These are phyloP conservation scores for Geotrichum klebahnii DNA, from an alignment of 1,139 yeast species.

Conservation along the genomic window DNA sequence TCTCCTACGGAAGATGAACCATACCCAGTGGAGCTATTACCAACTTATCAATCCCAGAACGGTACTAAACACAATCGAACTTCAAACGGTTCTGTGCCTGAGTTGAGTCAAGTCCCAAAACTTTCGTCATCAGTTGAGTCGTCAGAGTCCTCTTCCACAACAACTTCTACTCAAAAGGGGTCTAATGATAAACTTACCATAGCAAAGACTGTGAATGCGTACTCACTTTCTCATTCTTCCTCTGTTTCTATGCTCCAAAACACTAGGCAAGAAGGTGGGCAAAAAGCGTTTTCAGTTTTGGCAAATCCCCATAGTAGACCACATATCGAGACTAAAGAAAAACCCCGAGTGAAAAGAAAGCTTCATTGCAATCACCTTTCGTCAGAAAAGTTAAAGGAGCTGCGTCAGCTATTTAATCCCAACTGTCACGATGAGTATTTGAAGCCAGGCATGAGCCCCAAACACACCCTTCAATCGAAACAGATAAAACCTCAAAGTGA, in stretches of 20 bases:
- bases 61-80: not conserved
- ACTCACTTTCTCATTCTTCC: conserved; percentile 6
- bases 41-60: too few species aligned
- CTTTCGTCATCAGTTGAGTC: conserved; percentile 25
- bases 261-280: not conserved
- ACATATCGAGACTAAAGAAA: not conserved
- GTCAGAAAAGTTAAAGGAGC: not conserved
- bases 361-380: not conserved
- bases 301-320: not conserved
- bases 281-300: not conserved
- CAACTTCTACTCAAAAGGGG: conserved; percentile 9
- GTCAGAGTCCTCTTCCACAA: conserved; percentile 14
- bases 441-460: not conserved
- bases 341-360: not conserved
- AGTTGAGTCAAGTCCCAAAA: conserved; percentile 22
- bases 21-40: too few species aligned
- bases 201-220: not conserved
- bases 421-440: not conserved
- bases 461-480: not conserved
- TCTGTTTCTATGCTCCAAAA: not conserved
- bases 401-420: conserved; percentile 3
- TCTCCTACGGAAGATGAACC: not conserved
- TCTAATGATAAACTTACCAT: conserved; percentile 13
- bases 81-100: conserved; percentile 13
- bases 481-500: not conserved